Evolutionary conservation across 2,329 filamentous ascomycete genomes (phyloP).

Genomic region (Pleochaeta shiraiana): DNA sequence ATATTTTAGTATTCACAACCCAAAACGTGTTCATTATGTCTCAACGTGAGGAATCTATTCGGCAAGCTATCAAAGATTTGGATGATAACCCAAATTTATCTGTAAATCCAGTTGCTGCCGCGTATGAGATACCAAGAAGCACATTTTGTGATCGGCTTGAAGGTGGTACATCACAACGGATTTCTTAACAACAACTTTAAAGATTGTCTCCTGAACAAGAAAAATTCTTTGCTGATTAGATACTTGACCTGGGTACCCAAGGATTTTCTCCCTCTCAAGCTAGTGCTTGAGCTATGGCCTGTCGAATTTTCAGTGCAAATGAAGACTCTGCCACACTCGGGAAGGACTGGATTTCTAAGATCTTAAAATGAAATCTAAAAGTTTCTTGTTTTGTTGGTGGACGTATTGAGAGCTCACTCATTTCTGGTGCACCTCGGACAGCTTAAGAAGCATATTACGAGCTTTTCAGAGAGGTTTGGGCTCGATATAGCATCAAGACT

Average conservation of each 20-base stretch:
- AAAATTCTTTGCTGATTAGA: background rate
- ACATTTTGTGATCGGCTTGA: no score
- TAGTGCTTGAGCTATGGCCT: background rate
- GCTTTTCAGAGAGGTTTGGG: background rate
- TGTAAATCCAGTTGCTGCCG: no score
- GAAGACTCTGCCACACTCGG: background rate
- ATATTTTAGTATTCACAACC: no score
- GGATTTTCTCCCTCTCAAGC: background rate
- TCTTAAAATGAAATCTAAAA: background rate
- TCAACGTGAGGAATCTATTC: no score
- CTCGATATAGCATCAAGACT: background rate
- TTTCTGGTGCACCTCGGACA: background rate
- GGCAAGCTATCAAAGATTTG: no score
- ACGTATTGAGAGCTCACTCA: background rate
- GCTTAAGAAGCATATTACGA: background rate
- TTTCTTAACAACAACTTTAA: background rate
- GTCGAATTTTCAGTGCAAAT: no score
- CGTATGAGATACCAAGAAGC: no score
- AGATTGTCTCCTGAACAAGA: background rate
- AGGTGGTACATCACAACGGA: background rate
- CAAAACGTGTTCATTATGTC: no score
- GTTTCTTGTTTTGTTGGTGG: background rate
- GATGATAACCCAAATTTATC: no score
- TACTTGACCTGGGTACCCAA: background rate
- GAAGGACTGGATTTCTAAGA: background rate